These are phyloP conservation scores for Fraxinus angustifolia DNA, from an alignment of 305 asterid genomes.

Conservation along the genomic window DNA sequence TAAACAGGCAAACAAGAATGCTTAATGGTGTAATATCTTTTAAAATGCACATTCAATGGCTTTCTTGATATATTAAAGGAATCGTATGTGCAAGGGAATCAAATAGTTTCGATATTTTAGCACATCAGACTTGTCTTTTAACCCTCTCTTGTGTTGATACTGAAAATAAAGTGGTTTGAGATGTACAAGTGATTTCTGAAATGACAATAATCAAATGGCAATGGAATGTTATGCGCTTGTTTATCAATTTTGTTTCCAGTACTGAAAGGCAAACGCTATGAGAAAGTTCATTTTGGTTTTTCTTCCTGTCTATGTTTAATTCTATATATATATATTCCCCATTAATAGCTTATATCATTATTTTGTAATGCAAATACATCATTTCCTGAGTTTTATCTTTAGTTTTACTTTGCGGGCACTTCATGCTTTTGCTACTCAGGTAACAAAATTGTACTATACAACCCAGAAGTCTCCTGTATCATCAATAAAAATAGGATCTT, in stretches of 20 bases:
- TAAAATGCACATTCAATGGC: not conserved
- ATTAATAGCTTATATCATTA: not conserved
- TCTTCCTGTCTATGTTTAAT: not conserved
- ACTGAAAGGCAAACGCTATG: not conserved
- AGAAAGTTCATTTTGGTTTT: not conserved
- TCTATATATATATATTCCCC: not conserved
- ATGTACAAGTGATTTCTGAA: not conserved
- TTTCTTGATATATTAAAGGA: not conserved
- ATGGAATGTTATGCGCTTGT: not conserved
- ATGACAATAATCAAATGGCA: not conserved
- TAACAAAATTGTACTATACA: not conserved
- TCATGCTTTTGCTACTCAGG: not conserved
- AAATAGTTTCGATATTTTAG: not conserved
- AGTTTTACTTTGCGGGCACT: not conserved
- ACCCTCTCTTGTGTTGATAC: not conserved
- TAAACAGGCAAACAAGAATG: not conserved
- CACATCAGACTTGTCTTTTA: not conserved
- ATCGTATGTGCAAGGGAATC: not conserved
- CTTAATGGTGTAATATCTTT: not conserved
- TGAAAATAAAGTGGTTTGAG: constrained; percentile 8
- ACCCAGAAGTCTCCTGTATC: not conserved
- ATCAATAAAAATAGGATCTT: not conserved
- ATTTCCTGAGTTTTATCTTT: not conserved
- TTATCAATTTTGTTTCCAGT: not conserved
- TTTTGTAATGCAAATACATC: not conserved